Evolutionary conservation across 352 stramenopile genomes (phyloP).

Genomic region (Globisporangium echinulatum): DNA sequence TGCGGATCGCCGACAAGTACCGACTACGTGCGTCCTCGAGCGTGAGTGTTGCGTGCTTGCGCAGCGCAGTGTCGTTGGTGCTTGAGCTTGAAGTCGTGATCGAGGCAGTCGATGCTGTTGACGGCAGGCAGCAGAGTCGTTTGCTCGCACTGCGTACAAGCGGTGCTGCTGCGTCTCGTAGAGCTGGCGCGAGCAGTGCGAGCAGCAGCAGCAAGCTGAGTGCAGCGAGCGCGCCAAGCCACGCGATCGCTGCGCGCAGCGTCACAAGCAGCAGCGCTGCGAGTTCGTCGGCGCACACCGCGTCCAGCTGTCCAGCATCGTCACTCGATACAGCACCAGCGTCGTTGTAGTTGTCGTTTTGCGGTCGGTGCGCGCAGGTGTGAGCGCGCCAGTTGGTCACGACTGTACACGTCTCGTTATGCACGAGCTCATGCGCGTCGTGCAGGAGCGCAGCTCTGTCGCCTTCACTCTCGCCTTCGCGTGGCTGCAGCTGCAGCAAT

Average conservation of each 20-base stretch:
- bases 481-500: background rate
- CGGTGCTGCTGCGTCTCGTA: background rate
- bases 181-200: conserved; percentile 13
- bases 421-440: conserved; percentile 13
- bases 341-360: background rate
- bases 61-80: background rate
- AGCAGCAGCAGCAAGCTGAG: conserved; percentile 11
- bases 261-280: conserved; percentile 15
- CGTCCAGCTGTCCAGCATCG: conserved; percentile 7
- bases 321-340: no score
- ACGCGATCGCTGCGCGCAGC: conserved; percentile 5
- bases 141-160: conserved; percentile 1
- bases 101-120: background rate
- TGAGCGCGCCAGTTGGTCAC: conserved; percentile 11
- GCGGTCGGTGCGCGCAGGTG: conserved; percentile 8
- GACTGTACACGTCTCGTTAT: conserved; percentile 15
- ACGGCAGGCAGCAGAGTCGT: background rate
- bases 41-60: conserved; percentile 10
- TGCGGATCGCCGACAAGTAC: conserved; percentile 20
- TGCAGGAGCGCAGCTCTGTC: conserved; percentile 4
- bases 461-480: background rate
- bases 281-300: conserved; percentile 19
- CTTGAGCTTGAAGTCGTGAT: background rate
- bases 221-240: conserved; percentile 15
- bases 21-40: conserved; percentile 12